These are phyloP conservation scores for Diaporthe humulicola DNA, from an alignment of 2,329 filamentous ascomycete species.

Conservation along the genomic window DNA sequence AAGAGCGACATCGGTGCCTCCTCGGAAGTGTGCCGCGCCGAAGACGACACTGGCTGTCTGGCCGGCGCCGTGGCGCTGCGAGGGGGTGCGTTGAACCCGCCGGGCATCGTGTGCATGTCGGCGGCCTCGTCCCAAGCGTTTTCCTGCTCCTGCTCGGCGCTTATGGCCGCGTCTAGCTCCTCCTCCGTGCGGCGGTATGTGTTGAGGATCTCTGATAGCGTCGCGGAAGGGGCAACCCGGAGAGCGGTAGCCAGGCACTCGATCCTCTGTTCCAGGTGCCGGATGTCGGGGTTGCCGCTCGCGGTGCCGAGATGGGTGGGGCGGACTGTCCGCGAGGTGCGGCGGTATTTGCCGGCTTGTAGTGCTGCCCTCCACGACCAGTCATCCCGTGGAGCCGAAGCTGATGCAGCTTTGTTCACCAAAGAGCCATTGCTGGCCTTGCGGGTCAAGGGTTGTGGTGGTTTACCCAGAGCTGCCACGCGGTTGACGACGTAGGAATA, in stretches of 20 bases:
- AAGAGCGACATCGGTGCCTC: conserved; percentile 76
- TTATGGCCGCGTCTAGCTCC: conserved; percentile 76
- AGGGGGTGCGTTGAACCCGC: conserved; percentile 61
- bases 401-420: conserved; percentile 37
- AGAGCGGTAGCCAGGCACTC: conserved; percentile 84
- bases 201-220: conserved; percentile 81
- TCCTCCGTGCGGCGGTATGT: conserved; percentile 84
- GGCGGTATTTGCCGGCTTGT: conserved; percentile 80
- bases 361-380: conserved; percentile 85
- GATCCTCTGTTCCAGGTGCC: conserved; percentile 84
- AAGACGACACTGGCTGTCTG: conserved; percentile 60
- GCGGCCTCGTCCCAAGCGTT: conserved; percentile 78
- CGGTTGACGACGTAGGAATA: conserved; percentile 86
- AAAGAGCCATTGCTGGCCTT: conserved; percentile 45
- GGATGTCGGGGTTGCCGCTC: conserved; percentile 72
- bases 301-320: conserved; percentile 73
- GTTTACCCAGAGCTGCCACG: conserved; percentile 59
- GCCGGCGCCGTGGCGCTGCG: conserved; percentile 52
- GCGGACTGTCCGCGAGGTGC: conserved; percentile 64
- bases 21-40: conserved; percentile 54
- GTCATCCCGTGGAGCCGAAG: conserved; percentile 61
- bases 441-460: conserved; percentile 36
- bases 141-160: conserved; percentile 76
- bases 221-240: conserved; percentile 76
- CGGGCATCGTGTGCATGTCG: conserved; percentile 70